Conservation (phyloP, 148 eudicot genomes). For the Nyssa sinensis region DNA sequence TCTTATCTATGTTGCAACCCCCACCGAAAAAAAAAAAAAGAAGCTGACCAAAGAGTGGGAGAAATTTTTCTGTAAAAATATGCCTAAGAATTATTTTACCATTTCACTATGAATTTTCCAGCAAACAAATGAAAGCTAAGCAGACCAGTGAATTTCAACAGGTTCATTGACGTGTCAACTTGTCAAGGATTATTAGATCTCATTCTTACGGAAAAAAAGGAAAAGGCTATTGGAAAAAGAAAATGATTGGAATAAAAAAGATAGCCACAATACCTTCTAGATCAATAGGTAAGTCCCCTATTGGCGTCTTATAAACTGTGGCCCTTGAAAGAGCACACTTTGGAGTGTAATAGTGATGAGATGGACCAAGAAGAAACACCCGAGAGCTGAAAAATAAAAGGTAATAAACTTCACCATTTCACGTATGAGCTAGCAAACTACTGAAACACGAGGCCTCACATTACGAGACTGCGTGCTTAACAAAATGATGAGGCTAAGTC, state of each 20-base stretch:
- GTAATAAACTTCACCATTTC: constrained; percentile 14
- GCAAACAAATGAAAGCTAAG: neutral
- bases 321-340: constrained; percentile 92
- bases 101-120: neutral
- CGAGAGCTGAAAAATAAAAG: constrained; percentile 51
- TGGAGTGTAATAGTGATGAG: constrained; percentile 94
- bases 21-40: too few relatives aligned
- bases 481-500: neutral
- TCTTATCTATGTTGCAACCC: too few relatives aligned
- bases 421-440: neutral
- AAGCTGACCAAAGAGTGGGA: neutral
- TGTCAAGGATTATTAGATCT: neutral
- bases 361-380: constrained; percentile 92
- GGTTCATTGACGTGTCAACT: neutral
- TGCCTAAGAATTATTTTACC: neutral
- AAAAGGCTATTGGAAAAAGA: neutral
- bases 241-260: neutral
- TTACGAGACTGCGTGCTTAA: neutral
- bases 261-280: constrained; percentile 57
- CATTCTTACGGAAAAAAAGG: neutral
- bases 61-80: too few relatives aligned
- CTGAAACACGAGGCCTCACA: neutral
- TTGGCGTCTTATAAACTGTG: constrained; percentile 83
- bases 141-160: neutral
- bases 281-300: constrained; percentile 88